Evolutionary conservation across 352 stramenopile species (phyloP).

Genomic region (Pseudoperonospora humuli): DNA sequence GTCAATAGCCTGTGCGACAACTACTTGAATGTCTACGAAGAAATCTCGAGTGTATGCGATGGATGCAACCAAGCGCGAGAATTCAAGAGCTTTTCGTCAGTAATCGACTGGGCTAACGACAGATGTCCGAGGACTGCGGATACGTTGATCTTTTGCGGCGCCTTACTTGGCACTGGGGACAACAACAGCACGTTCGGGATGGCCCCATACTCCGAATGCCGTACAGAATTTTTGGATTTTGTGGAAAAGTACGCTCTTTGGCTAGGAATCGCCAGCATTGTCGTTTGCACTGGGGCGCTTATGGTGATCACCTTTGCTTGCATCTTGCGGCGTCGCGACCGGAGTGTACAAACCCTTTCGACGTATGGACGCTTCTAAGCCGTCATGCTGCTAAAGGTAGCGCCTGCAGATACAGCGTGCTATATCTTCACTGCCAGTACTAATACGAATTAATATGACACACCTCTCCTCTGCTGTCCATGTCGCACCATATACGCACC

Average conservation of each 20-base stretch:
- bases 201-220: constrained; percentile 46
- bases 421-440: too few relatives aligned
- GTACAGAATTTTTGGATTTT: constrained; percentile 37
- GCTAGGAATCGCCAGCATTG: constrained; percentile 31
- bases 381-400: constrained; percentile 3
- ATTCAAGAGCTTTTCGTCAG: constrained; percentile 51
- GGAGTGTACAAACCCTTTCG: constrained; percentile 3
- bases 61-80: constrained; percentile 47
- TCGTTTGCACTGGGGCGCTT: constrained; percentile 32
- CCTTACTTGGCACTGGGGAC: constrained; percentile 31
- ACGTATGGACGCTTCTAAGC: constrained; percentile 20
- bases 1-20: constrained; percentile 59
- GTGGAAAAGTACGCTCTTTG: constrained; percentile 34
- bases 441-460: too few relatives aligned
- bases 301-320: constrained; percentile 45
- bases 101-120: constrained; percentile 79
- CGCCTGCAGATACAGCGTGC: constrained; percentile 5
- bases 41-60: constrained; percentile 38
- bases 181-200: constrained; percentile 23
- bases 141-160: constrained; percentile 54
- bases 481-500: too few relatives aligned
- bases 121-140: constrained; percentile 44
- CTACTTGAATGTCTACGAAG: constrained; percentile 25
- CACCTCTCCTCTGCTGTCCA: too few relatives aligned
- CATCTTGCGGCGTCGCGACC: constrained; percentile 28